Percentiles rank a stretch among this genome's conserved stretches.
Conservation (phyloP, 2,329 filamentous ascomycete genomes). For the Ascochyta rabiei region DNA sequence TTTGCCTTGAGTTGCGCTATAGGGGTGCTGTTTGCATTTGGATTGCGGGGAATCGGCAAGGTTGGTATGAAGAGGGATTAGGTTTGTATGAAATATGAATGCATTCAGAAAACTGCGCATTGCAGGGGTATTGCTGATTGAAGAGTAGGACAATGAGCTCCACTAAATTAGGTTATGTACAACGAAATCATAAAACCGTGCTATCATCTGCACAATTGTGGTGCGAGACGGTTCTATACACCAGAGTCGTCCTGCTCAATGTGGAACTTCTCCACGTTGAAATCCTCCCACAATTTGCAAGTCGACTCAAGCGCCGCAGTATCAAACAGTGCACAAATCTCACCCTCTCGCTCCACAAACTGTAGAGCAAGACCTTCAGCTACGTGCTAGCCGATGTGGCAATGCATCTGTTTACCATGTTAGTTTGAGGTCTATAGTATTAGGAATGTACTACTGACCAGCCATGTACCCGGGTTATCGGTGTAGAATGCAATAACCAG, state of each 20-base stretch:
- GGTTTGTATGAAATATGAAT: background rate
- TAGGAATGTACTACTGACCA: conserved; percentile 1
- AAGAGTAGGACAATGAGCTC: too few relatives aligned
- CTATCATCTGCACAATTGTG: too few relatives aligned
- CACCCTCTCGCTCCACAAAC: conserved; percentile 54
- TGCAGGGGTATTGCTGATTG: too few relatives aligned
- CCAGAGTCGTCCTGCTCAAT: conserved; percentile 12
- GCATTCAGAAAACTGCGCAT: background rate
- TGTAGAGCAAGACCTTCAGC: conserved; percentile 63
- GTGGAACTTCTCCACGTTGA: background rate
- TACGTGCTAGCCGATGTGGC: conserved; percentile 56
- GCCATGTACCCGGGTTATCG: conserved; percentile 57
- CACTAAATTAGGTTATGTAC: too few relatives aligned
- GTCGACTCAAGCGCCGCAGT: background rate
- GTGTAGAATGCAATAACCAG: conserved; percentile 60
- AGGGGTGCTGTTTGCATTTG: conserved; percentile 44
- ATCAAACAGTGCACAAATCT: background rate
- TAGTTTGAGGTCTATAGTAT: background rate
- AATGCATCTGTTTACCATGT: conserved; percentile 27
- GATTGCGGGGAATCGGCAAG: conserved; percentile 52
- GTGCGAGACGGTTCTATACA: background rate
- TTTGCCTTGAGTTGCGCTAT: conserved; percentile 46
- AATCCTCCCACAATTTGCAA: conserved; percentile 1
- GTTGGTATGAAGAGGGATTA: conserved; percentile 52
- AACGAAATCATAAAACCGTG: too few relatives aligned